phyloP scores from a whole-genome alignment of 2,329 filamentous ascomycete species.

The Aaosphaeria pasadenensis region DNA sequence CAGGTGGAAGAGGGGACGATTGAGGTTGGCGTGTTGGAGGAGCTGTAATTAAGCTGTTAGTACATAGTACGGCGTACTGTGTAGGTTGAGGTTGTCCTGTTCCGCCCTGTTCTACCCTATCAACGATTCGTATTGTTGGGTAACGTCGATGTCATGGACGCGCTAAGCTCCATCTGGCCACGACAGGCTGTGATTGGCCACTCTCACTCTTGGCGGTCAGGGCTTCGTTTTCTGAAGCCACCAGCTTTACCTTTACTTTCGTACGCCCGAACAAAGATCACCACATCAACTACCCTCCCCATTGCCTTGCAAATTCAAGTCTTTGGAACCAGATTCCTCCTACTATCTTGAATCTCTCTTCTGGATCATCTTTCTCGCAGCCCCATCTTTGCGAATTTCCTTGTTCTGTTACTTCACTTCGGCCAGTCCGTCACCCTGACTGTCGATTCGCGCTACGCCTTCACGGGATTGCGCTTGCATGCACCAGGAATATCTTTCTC shows the following conservation, averaged over 20 bases:
- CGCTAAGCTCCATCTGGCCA: too few relatives aligned
- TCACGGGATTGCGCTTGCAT: constrained; percentile 24
- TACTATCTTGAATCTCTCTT: not conserved
- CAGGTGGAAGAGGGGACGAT: not conserved
- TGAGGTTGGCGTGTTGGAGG: too few relatives aligned
- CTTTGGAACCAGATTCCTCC: constrained; percentile 12
- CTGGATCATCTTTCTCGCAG: constrained; percentile 4
- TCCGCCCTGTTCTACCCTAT: too few relatives aligned
- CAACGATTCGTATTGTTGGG: too few relatives aligned
- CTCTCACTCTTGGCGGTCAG: constrained; percentile 14
- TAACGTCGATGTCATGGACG: too few relatives aligned
- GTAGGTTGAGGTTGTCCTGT: too few relatives aligned
- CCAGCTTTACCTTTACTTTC: constrained; percentile 8
- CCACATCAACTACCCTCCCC: constrained; percentile 18
- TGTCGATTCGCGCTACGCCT: constrained; percentile 34
- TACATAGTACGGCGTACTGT: too few relatives aligned
- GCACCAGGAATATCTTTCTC: constrained; percentile 10
- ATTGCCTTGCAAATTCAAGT: not conserved
- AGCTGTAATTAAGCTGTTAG: too few relatives aligned
- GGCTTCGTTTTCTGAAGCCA: constrained; percentile 29
- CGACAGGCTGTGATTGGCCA: constrained; percentile 17
- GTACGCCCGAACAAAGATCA: constrained; percentile 34
- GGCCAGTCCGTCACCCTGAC: constrained; percentile 28
- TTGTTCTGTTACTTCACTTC: constrained; percentile 16
- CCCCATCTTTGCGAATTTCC: constrained; percentile 13